Conservation (phyloP, 129 eudicot genomes). For the Flaveria sonorensis region DNA sequence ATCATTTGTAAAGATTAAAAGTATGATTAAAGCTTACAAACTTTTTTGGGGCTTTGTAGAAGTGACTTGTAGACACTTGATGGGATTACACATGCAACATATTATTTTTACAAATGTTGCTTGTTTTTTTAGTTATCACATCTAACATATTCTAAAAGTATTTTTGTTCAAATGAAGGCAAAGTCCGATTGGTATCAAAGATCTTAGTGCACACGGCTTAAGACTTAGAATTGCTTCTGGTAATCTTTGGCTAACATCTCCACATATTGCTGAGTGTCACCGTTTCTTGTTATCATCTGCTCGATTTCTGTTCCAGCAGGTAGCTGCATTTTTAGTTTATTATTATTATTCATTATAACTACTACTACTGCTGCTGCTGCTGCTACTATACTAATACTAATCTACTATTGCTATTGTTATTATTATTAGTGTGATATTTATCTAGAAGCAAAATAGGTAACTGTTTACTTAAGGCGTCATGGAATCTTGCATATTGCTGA, state of each 20-base stretch:
- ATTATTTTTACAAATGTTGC: background rate
- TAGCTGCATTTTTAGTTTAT: conserved; percentile 3
- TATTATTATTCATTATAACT: background rate
- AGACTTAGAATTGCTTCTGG: conserved; percentile 72
- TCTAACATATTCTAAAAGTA: conserved; percentile 11
- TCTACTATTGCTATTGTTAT: too few species aligned
- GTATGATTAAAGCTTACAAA: background rate
- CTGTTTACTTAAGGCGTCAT: background rate
- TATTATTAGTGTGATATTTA: background rate
- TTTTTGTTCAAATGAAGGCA: conserved; percentile 40
- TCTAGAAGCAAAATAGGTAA: conserved; percentile 29
- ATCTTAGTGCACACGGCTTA: conserved; percentile 57
- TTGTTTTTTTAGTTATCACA: background rate
- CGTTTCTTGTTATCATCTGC: conserved; percentile 57
- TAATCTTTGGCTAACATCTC: conserved; percentile 65
- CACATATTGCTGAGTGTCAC: conserved; percentile 33
- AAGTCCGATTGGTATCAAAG: conserved; percentile 47
- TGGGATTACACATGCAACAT: background rate
- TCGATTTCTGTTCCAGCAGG: conserved; percentile 72
- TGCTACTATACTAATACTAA: too few species aligned
- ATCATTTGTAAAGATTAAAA: background rate
- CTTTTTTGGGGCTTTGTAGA: background rate
- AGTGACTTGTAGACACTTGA: too few species aligned
- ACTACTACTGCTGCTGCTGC: too few species aligned
- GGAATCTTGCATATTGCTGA: conserved; percentile 7